These are phyloP conservation scores for Podospora pseudopauciseta DNA, from an alignment of 495 filamentous ascomycete genomes.

Conservation along the genomic window DNA sequence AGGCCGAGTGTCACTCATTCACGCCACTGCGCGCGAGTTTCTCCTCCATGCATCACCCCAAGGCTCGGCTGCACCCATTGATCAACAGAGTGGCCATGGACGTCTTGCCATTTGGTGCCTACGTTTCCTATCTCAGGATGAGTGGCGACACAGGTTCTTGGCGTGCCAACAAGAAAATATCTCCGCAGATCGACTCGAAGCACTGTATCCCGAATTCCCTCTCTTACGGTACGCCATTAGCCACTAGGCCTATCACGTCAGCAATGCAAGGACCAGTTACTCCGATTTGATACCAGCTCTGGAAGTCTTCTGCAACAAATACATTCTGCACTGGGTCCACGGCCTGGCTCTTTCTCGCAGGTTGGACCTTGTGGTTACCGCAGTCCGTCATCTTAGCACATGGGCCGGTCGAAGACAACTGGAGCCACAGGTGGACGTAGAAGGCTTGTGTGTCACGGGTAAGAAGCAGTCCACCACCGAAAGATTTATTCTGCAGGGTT, in stretches of 20 bases:
- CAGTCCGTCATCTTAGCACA: background rate
- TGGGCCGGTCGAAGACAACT: background rate
- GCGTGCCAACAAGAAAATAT: background rate
- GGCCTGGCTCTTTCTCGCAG: background rate
- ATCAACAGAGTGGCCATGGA: background rate
- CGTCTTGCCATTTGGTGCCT: background rate
- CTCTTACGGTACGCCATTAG: background rate
- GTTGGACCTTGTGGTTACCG: background rate
- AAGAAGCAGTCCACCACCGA: no score
- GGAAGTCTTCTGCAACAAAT: background rate
- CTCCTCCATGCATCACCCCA: background rate
- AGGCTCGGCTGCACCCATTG: background rate
- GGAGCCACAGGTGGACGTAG: background rate
- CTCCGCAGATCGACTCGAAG: background rate
- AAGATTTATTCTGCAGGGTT: background rate
- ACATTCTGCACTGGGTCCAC: background rate
- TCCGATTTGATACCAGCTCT: background rate
- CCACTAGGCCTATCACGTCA: background rate
- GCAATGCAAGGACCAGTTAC: background rate
- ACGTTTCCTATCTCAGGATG: background rate
- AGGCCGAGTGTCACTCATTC: background rate
- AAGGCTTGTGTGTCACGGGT: background rate
- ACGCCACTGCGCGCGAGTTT: background rate
- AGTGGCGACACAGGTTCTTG: background rate
- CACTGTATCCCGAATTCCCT: background rate